Percentiles rank a stretch among this genome's conserved stretches.
These are phyloP conservation scores for Wickerhamiella azymoides DNA, from an alignment of 805 yeast genomes.

Conservation along the genomic window DNA sequence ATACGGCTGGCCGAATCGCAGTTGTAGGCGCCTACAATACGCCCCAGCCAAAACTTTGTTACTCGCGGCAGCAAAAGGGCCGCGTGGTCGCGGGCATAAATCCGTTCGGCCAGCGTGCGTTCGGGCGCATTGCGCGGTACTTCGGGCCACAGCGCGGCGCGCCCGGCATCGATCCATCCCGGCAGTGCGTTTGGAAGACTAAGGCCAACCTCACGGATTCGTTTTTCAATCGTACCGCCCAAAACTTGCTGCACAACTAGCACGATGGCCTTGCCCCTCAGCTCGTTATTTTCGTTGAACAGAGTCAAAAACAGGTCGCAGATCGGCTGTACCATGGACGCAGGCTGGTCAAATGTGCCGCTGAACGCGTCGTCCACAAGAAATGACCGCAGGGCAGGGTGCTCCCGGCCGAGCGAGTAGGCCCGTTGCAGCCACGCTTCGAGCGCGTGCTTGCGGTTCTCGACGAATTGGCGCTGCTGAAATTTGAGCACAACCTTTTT, in stretches of 20 bases:
- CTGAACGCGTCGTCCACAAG: conserved; percentile 56
- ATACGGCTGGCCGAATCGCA: conserved; percentile 48
- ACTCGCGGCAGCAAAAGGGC: conserved; percentile 39
- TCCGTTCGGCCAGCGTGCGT: conserved; percentile 20
- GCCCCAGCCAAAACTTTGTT: conserved; percentile 51
- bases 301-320: conserved; percentile 60
- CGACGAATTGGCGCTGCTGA: conserved; percentile 48
- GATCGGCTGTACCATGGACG: conserved; percentile 52
- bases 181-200: conserved; percentile 26
- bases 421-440: conserved; percentile 25
- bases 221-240: conserved; percentile 75
- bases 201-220: conserved; percentile 29
- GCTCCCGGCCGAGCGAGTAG: conserved; percentile 34
- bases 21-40: conserved; percentile 55
- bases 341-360: conserved; percentile 14
- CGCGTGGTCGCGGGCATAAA: conserved; percentile 42
- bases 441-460: conserved; percentile 45
- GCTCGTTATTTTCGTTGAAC: conserved; percentile 48
- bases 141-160: conserved; percentile 24
- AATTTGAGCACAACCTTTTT: conserved; percentile 54
- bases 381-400: conserved; percentile 59
- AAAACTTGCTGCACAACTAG: conserved; percentile 71
- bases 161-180: conserved; percentile 24
- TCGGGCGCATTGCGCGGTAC: conserved; percentile 10
- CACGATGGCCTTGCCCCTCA: conserved; percentile 71